Conservation (phyloP, 1,139 yeast genomes). For the Debaryomyces robertsiae region DNA sequence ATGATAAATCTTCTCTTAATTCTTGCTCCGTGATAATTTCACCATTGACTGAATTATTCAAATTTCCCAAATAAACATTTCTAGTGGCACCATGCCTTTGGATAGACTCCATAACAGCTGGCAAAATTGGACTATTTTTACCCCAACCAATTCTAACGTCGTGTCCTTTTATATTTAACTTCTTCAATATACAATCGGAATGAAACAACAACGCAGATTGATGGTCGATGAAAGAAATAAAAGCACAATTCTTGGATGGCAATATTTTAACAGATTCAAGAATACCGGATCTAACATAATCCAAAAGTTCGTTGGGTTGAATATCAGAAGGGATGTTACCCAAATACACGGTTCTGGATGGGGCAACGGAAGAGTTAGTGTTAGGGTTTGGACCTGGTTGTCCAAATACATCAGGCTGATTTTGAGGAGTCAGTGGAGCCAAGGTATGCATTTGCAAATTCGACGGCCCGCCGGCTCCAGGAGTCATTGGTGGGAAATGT, state of each 20-base stretch:
- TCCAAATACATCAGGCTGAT: conserved; percentile 11
- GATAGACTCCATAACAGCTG: conserved; percentile 72
- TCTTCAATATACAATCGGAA: conserved; percentile 61
- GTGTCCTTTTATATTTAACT: conserved; percentile 56
- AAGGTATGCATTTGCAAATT: conserved; percentile 10
- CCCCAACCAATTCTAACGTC: conserved; percentile 74
- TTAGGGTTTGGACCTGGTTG: conserved; percentile 11
- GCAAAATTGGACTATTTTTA: conserved; percentile 62
- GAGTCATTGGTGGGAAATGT: conserved; percentile 5
- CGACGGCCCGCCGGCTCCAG: conserved; percentile 9
- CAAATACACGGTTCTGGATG: conserved; percentile 84
- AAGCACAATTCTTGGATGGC: conserved; percentile 61
- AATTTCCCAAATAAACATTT: conserved; percentile 80
- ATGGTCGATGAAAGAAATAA: conserved; percentile 62
- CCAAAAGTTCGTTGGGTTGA: conserved; percentile 78
- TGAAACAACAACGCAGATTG: conserved; percentile 63
- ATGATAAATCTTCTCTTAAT: conserved; percentile 49
- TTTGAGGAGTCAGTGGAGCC: conserved; percentile 10
- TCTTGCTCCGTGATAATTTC: conserved; percentile 60
- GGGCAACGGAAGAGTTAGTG: conserved; percentile 43
- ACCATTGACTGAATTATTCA: conserved; percentile 52
- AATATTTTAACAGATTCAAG: conserved; percentile 71
- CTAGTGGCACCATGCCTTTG: conserved; percentile 89
- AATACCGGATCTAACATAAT: conserved; percentile 89
- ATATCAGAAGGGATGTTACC: conserved; percentile 88